Evolutionary conservation across 2,329 filamentous ascomycete genomes (phyloP), one percentile per base, ranked within the genome.

Genomic region (Myriosclerotinia curreyana): DNA sequence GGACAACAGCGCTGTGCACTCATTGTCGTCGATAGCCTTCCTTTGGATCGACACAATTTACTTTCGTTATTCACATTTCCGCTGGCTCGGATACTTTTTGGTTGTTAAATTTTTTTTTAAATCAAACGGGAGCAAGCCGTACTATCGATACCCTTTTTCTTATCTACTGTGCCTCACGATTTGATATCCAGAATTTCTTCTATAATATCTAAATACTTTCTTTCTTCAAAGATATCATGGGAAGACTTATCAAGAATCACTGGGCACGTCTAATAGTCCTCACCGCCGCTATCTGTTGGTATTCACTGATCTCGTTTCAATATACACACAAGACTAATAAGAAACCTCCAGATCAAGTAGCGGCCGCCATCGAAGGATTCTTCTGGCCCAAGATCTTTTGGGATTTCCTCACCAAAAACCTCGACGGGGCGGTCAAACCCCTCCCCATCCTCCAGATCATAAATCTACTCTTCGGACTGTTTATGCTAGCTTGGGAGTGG

Each of bases 371-470:
- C 64, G 86, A 96, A 79, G 88, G 86, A 74, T 96, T 95, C 83
- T 94, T 99, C 84, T 99, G 93, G 92, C 95, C 95, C 70, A 99
- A 99, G 77, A 89, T 99, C 75, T 96, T 99, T 79, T 99, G 91
- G 89, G 95, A 99, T 78, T 96, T 96, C 76, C 79, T 95, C 69
- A 97, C 94, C 66, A 92, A 91, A 74, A 92, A 91, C 72, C 86
- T 99, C 71, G 91, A 99, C 75, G 83, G 81, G 63, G 90, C 89
- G 56, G 91, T 98, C 67, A 92, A 90, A 73, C 94, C 94, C 0
- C 77, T 95, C n/a, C 95, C 95, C 1, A 81, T 92, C 59, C 82
- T 99, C 20, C 95, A 99, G 76, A 90, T 89, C 73, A 83, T 98
- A 79, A 99, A 99, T 74, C 80, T 99, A 31, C 28, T 97, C 52